Conservation (phyloP, 768 basidiomycete species). For the Lactarius akahatsu region DNA sequence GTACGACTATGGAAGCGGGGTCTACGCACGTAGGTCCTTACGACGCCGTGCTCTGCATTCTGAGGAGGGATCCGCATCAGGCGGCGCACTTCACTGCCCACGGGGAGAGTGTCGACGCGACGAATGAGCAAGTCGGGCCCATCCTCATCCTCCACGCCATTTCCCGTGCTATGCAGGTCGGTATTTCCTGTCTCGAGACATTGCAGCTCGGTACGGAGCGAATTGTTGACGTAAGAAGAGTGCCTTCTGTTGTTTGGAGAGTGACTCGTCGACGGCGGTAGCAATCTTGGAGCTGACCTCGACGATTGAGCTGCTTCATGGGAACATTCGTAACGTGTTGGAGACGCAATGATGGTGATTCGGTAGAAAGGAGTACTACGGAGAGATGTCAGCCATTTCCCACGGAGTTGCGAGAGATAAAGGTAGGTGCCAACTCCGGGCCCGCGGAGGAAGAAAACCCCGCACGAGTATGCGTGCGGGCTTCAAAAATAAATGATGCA, state of each 20-base stretch:
- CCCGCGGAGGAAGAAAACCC: neutral
- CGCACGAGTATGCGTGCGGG: neutral
- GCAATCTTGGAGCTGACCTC: constrained; percentile 83
- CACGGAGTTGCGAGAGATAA: neutral
- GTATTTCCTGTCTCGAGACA: constrained; percentile 41
- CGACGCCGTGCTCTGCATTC: constrained; percentile 88
- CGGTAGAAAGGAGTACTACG: constrained; percentile 62
- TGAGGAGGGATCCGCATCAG: constrained; percentile 86
- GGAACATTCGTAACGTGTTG: constrained; percentile 68
- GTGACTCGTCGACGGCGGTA: constrained; percentile 67
- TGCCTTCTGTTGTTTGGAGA: too few species aligned
- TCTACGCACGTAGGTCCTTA: constrained; percentile 69
- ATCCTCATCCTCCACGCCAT: constrained; percentile 58
- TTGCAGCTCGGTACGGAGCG: constrained; percentile 72
- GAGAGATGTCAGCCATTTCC: neutral
- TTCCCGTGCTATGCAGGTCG: constrained; percentile 5
- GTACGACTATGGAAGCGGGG: neutral
- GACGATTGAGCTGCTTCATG: constrained; percentile 67
- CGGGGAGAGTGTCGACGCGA: constrained; percentile 71
- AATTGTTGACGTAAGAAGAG: constrained; percentile 82
- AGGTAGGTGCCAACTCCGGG: neutral
- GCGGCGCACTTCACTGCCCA: constrained; percentile 75
- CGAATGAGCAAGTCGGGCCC: constrained; percentile 75
- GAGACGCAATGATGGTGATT: constrained; percentile 60
- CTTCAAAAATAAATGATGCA: too few species aligned